A percentile compares a stretch with the other conserved stretches of the same genome.
phyloP scores from a whole-genome alignment of 2,329 filamentous ascomycete genomes.

The Pyricularia grisea region DNA sequence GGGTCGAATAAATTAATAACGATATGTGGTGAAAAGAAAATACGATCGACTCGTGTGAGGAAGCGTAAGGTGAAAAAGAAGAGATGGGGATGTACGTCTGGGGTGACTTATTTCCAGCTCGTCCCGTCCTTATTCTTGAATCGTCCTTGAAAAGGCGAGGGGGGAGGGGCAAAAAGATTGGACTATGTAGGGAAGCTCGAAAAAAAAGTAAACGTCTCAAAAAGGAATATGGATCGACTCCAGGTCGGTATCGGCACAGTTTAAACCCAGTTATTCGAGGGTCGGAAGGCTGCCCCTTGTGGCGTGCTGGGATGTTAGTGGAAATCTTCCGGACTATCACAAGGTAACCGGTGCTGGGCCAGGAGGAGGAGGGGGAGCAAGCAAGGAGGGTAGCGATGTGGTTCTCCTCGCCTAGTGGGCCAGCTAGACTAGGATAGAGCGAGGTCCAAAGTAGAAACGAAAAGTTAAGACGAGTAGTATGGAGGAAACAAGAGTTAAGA shows the following conservation, averaged over 20 bases:
- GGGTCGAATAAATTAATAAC: background rate
- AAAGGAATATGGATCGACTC: slow-evolving; percentile 1
- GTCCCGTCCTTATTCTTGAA: background rate
- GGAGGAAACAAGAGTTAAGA: background rate
- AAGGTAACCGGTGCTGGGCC: background rate
- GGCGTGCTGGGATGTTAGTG: background rate
- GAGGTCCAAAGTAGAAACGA: background rate
- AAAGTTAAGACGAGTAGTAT: slow-evolving; percentile 5
- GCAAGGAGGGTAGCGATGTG: background rate
- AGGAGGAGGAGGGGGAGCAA: background rate
- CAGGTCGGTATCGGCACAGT: slow-evolving; percentile 4
- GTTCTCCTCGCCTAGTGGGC: background rate
- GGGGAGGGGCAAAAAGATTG: background rate
- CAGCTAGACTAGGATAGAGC: background rate
- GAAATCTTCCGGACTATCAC: background rate
- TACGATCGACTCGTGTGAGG: background rate
- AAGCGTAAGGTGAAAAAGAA: slow-evolving; percentile 3
- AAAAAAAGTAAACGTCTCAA: slow-evolving; percentile 3
- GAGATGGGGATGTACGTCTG: background rate
- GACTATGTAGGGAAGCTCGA: background rate
- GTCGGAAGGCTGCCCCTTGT: background rate
- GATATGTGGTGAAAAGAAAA: background rate
- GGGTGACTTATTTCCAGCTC: background rate
- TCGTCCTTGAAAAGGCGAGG: background rate
- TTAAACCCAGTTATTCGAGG: slow-evolving; percentile 1